Conservation (phyloP, 2,329 filamentous ascomycete species). For the Hortaea sp. region DNA sequence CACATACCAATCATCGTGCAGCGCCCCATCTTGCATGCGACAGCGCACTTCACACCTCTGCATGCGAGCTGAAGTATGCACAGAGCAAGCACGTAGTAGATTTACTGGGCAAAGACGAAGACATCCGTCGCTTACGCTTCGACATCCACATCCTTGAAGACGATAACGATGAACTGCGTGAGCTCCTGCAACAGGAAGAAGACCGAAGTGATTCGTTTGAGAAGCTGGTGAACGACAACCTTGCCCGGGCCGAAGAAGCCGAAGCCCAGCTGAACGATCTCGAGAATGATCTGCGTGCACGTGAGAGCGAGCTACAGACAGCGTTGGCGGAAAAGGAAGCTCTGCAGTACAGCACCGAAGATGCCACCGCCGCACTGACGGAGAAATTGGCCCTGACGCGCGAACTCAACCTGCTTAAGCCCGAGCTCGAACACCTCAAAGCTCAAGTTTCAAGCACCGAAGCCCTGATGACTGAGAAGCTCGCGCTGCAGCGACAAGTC, state of each 20-base stretch:
- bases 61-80: slow-evolving; percentile 61
- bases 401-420: slow-evolving; percentile 48
- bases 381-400: slow-evolving; percentile 54
- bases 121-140: slow-evolving; percentile 58
- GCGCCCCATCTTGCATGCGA: slow-evolving; percentile 22
- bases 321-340: slow-evolving; percentile 62
- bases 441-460: slow-evolving; percentile 53
- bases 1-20: slow-evolving; percentile 7
- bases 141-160: slow-evolving; percentile 62
- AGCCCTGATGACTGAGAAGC: slow-evolving; percentile 64
- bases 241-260: slow-evolving; percentile 39
- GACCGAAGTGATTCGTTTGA: slow-evolving; percentile 49
- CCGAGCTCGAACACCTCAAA: slow-evolving; percentile 53
- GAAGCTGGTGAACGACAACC: slow-evolving; percentile 38
- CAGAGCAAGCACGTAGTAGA: slow-evolving; percentile 54
- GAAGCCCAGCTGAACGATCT: slow-evolving; percentile 33
- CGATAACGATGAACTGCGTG: slow-evolving; percentile 59
- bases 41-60: slow-evolving; percentile 42
- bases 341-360: slow-evolving; percentile 55
- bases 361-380: slow-evolving; percentile 59
- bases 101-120: slow-evolving; percentile 64
- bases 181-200: slow-evolving; percentile 51
- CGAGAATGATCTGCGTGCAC: slow-evolving; percentile 41
- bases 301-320: slow-evolving; percentile 45
- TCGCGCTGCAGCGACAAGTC: slow-evolving; percentile 68